Evolutionary conservation across 2,329 filamentous ascomycete genomes (phyloP), one percentile per base, ranked within the genome.

Genomic region (Clarireedia sp.): DNA sequence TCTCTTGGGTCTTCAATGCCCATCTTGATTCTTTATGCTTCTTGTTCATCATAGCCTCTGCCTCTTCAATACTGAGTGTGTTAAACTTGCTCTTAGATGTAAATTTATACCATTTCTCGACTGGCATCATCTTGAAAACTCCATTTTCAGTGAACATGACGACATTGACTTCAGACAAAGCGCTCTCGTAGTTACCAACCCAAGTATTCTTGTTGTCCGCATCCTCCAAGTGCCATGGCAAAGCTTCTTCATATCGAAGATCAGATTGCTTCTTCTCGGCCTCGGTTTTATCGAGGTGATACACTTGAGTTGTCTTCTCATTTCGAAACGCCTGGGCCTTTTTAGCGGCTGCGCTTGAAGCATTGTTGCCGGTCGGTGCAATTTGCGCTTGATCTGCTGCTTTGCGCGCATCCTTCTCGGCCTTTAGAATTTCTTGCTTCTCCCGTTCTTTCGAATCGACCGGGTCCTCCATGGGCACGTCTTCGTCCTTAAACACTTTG

Each of bases 211-310:
- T 96, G 61, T 90, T 90, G 66, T 99, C 92, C 41, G 91, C 95
- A 69, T 99, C 94, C 69, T 99, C 94, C 37, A 99, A 72, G 69
- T 96, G 91, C 94, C 94, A 99, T 5, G 94, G 94, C 49, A 96
- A 76, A 3, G 92, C 90, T 70, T 99, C 94, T 69, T 97, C 94
- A 63, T 97, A 99, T 60, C 91, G 86, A 72, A 82, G 83, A 55
- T 82, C 81, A 0, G 78, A 77, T 56, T 83, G 79, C 75, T 78
- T 95, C 78, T 80, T 94, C 75, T 73, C 79, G 1, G 82, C 83
- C 67, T 84, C 81, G 5, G 80, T 79, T 54, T 80, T 79, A 56
- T 95, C 88, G n/a, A 87, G 82, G 62, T 89, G 85, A 67, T 89
- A 90, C 21, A 95, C 87, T 64, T 90, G 89, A 60, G 90, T 87